Conservation (phyloP, 1,139 yeast genomes). For the Blastobotrys petasosporus region DNA sequence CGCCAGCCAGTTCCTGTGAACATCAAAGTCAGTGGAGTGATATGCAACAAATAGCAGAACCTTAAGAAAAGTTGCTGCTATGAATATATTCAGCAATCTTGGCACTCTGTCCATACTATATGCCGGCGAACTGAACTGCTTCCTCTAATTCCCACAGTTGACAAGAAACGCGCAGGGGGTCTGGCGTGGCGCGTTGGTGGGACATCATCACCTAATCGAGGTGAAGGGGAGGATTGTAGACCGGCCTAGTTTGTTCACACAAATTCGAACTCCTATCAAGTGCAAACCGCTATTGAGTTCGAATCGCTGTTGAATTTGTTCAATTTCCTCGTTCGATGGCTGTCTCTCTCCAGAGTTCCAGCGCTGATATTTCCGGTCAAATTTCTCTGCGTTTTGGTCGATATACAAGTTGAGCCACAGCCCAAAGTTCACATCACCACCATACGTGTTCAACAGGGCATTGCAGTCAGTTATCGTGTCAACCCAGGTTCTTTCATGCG, state of each 20-base stretch:
- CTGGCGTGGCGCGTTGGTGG: not conserved
- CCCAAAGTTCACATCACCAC: not conserved
- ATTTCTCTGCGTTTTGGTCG: constrained; percentile 1
- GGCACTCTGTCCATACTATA: not conserved
- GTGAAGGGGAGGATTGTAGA: constrained; percentile 6
- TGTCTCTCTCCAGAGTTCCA: not conserved
- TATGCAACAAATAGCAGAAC: constrained; percentile 42
- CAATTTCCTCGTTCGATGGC: constrained; percentile 2
- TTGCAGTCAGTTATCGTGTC: not conserved
- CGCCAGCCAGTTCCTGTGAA: constrained; percentile 95
- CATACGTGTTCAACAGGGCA: not conserved
- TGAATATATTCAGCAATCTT: constrained; percentile 53
- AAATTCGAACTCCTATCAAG: constrained; percentile 1
- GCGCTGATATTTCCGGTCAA: constrained; percentile 4
- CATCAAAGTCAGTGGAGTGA: constrained; percentile 93
- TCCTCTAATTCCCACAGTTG: not conserved
- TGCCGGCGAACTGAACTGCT: not conserved
- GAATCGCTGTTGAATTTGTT: constrained; percentile 3
- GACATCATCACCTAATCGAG: not conserved
- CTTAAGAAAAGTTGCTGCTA: constrained; percentile 54
- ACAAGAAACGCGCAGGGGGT: not conserved
- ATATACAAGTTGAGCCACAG: not conserved
- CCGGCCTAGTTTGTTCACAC: not conserved
- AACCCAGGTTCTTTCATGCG: not conserved
- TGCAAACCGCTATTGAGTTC: constrained; percentile 1